phyloP scores from a whole-genome alignment of 208 protist genomes.

The Trypanosoma theileri region DNA sequence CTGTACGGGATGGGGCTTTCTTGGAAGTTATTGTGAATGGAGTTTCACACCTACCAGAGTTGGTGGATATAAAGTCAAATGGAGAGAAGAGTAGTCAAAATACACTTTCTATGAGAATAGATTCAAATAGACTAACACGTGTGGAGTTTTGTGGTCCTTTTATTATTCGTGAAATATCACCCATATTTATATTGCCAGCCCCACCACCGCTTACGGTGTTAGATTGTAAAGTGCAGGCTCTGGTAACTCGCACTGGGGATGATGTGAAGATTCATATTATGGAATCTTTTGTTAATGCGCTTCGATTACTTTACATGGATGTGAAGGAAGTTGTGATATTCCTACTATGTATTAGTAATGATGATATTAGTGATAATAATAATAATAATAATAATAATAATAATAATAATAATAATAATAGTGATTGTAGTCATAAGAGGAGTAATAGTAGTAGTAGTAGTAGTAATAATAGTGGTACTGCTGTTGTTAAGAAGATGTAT shows the following conservation, averaged over 20 bases:
- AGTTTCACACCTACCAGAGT: background rate
- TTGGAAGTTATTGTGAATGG: background rate
- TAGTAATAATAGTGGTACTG: too few relatives aligned
- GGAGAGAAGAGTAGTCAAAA: background rate
- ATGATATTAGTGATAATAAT: background rate
- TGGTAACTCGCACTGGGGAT: background rate
- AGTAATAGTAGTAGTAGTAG: too few relatives aligned
- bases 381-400: background rate
- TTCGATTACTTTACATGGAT: background rate
- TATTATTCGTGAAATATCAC: conserved; percentile 22
- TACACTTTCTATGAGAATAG: background rate
- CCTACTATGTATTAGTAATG: background rate
- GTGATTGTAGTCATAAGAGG: background rate
- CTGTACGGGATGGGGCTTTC: background rate
- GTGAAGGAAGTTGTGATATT: background rate
- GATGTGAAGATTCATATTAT: conserved; percentile 5
- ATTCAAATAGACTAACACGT: background rate
- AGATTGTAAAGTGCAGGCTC: background rate
- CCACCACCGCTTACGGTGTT: conserved; percentile 6
- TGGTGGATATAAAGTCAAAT: too few relatives aligned
- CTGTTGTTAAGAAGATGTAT: too few relatives aligned
- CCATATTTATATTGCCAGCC: conserved; percentile 25
- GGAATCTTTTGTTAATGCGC: background rate
- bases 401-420: too few relatives aligned
- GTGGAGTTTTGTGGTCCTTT: conserved; percentile 22